A percentile compares a stretch with the other conserved stretches of the same genome.
Conservation (phyloP, 305 asterid genomes). For the Fraxinus baroniana region DNA sequence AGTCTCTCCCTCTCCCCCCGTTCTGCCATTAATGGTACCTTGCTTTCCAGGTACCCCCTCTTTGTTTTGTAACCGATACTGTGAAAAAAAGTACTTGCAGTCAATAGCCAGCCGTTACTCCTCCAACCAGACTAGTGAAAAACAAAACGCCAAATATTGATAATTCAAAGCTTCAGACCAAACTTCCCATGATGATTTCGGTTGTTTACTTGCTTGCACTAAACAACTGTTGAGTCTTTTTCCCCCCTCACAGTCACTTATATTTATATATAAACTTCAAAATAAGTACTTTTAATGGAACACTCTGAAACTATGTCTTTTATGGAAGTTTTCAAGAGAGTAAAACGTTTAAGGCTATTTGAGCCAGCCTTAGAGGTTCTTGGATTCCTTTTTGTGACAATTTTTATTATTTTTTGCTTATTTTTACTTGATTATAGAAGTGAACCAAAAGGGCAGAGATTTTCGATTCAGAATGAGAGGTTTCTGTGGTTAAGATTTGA, state of each 20-base stretch:
- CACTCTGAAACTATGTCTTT: constrained; percentile 17
- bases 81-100: not conserved
- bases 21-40: constrained; percentile 24
- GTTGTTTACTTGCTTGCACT: constrained; percentile 31
- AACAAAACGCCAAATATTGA: constrained; percentile 14
- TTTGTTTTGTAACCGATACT: constrained; percentile 11
- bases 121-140: constrained; percentile 33
- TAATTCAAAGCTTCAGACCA: constrained; percentile 8
- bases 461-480: constrained; percentile 33
- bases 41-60: constrained; percentile 33
- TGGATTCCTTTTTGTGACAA: constrained; percentile 38
- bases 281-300: not conserved
- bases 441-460: constrained; percentile 36
- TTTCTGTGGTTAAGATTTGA: constrained; percentile 38
- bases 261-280: not conserved
- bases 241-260: not conserved
- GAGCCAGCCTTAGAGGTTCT: constrained; percentile 45
- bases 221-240: constrained; percentile 5
- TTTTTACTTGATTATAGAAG: constrained; percentile 40
- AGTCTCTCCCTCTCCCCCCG: not conserved
- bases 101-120: constrained; percentile 19
- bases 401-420: constrained; percentile 35
- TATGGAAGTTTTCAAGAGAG: constrained; percentile 34
- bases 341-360: constrained; percentile 41
- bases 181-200: constrained; percentile 21